Base-by-base conservation (phyloP, 345 rosid species). In the Leavenworthia alabamica region DNA sequence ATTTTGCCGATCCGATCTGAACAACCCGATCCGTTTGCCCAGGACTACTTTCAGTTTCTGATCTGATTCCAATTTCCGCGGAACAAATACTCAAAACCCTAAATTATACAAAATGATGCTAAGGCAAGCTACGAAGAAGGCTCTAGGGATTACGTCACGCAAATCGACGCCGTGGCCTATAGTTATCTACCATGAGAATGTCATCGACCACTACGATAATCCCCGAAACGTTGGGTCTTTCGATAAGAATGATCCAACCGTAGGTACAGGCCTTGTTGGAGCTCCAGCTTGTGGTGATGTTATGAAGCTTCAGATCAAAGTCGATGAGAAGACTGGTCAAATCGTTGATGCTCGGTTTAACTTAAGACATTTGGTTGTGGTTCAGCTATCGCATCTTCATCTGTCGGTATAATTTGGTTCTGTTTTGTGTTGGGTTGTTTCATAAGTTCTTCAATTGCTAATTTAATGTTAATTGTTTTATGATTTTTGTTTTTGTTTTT, bases 331-430 rank as follows among this genome's bases (percentile, higher is more conserved):
- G 60, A 82, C 88, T 8, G 97, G 95, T 4, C 75, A 88, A 73
- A 94, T 94, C 67, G 62, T 76, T 2, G 97, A 94, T 65, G 97
- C 99, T 55, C 67, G 99, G 17, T 94, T 94, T 64, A n/a, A n/a
- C n/a, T n/a, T n/a, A 94, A 94, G 86, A 94, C 99, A 50, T 94
- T 94, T 56, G 99, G 99, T 8, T 94, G 97, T 54, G 99, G 99
- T 0, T 94, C 99, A 0, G 97, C 99, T 4, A 90, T 94, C 57
- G 99, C 99, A 0, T 93, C 98, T 1, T 91, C 98, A 8, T 91
- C 98, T 26, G 96, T 91, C 1, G 98, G 98, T 91, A 56, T 8
- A 5, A 12, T 15, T 35, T 22, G n/a, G n/a, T 57, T 8, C 3
- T 3, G 31, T 11, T 39, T 39, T 42, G 1, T 41, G 41, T 12